phyloP scores from a whole-genome alignment of 2,329 filamentous ascomycete species.

The Diplodia sapinea region DNA sequence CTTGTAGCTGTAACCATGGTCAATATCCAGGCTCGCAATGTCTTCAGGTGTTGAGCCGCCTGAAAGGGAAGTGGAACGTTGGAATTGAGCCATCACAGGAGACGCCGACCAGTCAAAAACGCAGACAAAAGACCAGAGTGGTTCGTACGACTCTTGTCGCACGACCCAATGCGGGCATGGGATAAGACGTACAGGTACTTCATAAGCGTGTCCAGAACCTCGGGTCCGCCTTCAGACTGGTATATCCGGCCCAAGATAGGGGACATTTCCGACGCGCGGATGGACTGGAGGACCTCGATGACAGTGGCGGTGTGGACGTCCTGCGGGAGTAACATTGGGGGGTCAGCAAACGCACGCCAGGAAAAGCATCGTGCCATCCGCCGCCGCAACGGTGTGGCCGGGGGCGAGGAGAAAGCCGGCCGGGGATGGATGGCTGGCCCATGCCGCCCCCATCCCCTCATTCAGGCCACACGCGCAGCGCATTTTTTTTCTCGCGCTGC shows the following conservation, averaged over 20 bases:
- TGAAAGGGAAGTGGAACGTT: conserved; percentile 4
- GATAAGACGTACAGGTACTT: conserved; percentile 81
- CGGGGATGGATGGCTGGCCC: conserved; percentile 33
- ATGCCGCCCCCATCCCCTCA: conserved; percentile 30
- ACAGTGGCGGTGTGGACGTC: conserved; percentile 87
- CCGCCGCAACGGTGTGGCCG: background rate
- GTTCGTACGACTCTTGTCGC: background rate
- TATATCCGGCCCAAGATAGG: conserved; percentile 84
- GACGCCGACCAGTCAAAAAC: background rate
- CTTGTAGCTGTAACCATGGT: conserved; percentile 72
- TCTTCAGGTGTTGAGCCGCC: conserved; percentile 29
- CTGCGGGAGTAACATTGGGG: conserved; percentile 52
- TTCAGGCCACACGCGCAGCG: background rate
- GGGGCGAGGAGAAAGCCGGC: conserved; percentile 10
- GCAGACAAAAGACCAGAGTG: background rate
- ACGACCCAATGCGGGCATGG: conserved; percentile 3
- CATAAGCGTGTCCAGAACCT: conserved; percentile 91
- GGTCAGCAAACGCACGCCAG: conserved; percentile 23
- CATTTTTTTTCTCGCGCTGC: background rate
- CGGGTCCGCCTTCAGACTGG: conserved; percentile 75
- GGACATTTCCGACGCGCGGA: conserved; percentile 95
- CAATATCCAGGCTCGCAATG: background rate
- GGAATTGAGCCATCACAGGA: background rate
- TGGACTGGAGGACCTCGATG: conserved; percentile 91
- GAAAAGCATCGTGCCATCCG: conserved; percentile 18